Conservation (phyloP, 148 eudicot species). For the Fallopia convolvulus region DNA sequence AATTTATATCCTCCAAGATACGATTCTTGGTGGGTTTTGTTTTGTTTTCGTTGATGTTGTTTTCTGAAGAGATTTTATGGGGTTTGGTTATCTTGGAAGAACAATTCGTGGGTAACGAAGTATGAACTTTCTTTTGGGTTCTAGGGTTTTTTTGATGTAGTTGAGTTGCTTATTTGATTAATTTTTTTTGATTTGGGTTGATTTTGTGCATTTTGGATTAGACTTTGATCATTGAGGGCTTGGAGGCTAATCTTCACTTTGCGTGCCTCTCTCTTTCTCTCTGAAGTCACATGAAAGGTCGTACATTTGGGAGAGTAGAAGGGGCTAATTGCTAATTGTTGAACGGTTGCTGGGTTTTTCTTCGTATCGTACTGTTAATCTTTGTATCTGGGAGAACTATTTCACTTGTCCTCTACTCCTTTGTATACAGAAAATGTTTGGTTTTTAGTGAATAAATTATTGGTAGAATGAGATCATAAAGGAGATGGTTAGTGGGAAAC, state of each 20-base stretch:
- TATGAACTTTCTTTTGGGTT: neutral
- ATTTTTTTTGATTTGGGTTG: neutral
- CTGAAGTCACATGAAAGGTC: neutral
- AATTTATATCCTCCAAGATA: neutral
- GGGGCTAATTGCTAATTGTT: neutral
- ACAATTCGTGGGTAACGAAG: neutral
- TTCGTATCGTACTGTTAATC: neutral
- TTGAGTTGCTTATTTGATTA: neutral
- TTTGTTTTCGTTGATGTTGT: neutral
- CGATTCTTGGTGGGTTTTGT: neutral
- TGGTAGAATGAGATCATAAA: neutral
- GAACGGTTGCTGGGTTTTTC: neutral
- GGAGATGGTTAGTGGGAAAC: constrained; percentile 1
- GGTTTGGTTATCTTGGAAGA: neutral
- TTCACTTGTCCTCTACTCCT: neutral
- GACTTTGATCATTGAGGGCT: neutral
- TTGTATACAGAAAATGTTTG: neutral
- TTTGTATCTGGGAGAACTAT: neutral
- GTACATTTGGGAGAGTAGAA: neutral
- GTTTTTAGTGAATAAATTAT: neutral
- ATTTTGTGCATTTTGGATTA: constrained; percentile 7
- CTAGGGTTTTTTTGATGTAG: constrained; percentile 1
- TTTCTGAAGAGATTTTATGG: neutral
- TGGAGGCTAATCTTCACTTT: constrained; percentile 1
- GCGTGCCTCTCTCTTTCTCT: neutral